Evolutionary conservation across 2,329 filamentous ascomycete species (phyloP).

Genomic region (Neobulgaria alba): DNA sequence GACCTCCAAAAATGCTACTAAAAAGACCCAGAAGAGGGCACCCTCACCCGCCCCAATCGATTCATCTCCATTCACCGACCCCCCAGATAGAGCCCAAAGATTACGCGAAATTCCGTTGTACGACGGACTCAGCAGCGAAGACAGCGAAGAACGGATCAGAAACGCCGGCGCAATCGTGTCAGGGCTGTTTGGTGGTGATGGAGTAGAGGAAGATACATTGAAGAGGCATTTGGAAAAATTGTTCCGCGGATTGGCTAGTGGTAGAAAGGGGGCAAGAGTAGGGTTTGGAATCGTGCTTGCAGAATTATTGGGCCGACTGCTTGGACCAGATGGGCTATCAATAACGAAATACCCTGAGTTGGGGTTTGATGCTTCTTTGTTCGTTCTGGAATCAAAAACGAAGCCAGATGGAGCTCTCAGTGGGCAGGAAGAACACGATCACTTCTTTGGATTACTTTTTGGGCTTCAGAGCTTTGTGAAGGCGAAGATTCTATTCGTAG

Average conservation of each 20-base stretch:
- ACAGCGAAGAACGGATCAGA: conserved; percentile 44
- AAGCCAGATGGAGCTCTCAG: conserved; percentile 44
- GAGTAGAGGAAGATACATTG: conserved; percentile 44
- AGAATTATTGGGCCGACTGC: conserved; percentile 67
- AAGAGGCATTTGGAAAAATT: conserved; percentile 57
- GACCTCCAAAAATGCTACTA: too few species aligned
- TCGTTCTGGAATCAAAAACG: conserved; percentile 47
- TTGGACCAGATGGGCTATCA: conserved; percentile 40
- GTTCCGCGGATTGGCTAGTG: conserved; percentile 81
- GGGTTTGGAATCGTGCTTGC: conserved; percentile 87
- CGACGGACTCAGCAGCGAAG: conserved; percentile 52
- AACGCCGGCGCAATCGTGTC: conserved; percentile 52
- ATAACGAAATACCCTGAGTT: conserved; percentile 43
- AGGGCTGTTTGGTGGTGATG: conserved; percentile 42
- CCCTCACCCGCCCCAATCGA: conserved; percentile 16
- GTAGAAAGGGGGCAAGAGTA: conserved; percentile 76
- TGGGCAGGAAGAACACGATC: conserved; percentile 74
- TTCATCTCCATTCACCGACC: conserved; percentile 40
- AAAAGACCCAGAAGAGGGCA: too few species aligned
- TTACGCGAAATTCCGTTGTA: conserved; percentile 52
- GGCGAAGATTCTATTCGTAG: conserved; percentile 60
- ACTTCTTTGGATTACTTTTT: conserved; percentile 78
- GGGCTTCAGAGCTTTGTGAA: conserved; percentile 80
- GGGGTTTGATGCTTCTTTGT: conserved; percentile 47
- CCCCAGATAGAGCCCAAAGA: conserved; percentile 43